Conservation (phyloP, 768 basidiomycete species). For the Cubamyces lactineus region DNA sequence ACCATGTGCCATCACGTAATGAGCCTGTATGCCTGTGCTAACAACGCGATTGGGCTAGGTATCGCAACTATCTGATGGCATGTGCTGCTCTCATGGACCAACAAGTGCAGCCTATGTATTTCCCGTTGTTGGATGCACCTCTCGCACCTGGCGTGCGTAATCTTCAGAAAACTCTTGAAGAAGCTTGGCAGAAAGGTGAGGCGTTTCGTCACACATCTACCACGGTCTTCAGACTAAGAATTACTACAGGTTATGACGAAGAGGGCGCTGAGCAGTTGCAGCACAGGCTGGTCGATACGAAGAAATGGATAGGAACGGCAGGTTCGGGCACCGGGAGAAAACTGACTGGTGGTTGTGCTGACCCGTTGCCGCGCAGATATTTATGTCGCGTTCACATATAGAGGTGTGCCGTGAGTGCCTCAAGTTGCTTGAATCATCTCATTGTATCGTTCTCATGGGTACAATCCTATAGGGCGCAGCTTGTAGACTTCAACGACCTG, state of each 20-base stretch:
- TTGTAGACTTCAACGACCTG: constrained; percentile 65
- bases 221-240: neutral
- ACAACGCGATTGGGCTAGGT: constrained; percentile 44
- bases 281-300: constrained; percentile 54
- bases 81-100: constrained; percentile 77
- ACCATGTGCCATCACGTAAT: constrained; percentile 7
- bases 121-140: constrained; percentile 58
- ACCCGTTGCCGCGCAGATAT: constrained; percentile 52
- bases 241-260: constrained; percentile 63
- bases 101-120: constrained; percentile 60
- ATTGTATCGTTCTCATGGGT: too few species aligned
- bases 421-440: constrained; percentile 1
- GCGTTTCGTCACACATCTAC: neutral
- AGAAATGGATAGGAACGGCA: constrained; percentile 81
- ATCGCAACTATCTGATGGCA: constrained; percentile 82
- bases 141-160: constrained; percentile 70
- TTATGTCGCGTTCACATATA: constrained; percentile 75
- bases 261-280: constrained; percentile 68
- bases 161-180: constrained; percentile 78
- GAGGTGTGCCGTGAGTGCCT: constrained; percentile 76
- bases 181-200: constrained; percentile 77
- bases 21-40: neutral
- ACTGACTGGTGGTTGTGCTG: neutral
- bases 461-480: constrained; percentile 47
- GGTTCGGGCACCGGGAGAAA: constrained; percentile 44